A percentile compares a stretch with the other conserved stretches of the same genome.
These are phyloP conservation scores for Rhodotorula sp. DNA, from an alignment of 1,284 basidiomycete species.

Conservation along the genomic window DNA sequence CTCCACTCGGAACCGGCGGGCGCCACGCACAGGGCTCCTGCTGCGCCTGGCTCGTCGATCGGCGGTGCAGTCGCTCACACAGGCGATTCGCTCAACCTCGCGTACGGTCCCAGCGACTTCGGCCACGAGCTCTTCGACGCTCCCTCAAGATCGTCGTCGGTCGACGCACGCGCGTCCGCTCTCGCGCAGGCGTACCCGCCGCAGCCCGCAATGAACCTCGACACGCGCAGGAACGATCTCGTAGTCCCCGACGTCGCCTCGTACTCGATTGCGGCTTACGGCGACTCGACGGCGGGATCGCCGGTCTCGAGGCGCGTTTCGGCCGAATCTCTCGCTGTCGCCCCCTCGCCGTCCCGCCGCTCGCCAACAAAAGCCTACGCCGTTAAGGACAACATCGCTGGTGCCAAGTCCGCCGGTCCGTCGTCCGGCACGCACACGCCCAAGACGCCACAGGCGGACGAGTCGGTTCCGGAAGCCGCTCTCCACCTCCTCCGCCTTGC, in stretches of 20 bases:
- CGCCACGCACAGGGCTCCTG: neutral
- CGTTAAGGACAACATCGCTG: neutral
- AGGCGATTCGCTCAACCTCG: neutral
- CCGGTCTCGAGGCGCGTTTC: neutral
- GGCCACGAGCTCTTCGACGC: neutral
- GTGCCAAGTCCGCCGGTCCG: neutral
- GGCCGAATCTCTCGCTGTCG: neutral
- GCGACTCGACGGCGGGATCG: neutral
- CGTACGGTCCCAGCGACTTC: neutral
- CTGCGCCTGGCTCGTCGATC: neutral
- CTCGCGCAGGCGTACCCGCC: neutral
- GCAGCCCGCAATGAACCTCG: neutral
- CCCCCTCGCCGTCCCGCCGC: neutral
- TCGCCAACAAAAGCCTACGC: neutral
- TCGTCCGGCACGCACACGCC: conserved; percentile 4
- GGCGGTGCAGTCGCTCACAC: neutral
- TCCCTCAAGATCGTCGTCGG: neutral
- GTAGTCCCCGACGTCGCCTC: conserved; percentile 8
- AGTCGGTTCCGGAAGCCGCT: conserved; percentile 39
- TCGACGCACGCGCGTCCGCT: neutral
- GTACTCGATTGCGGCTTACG: conserved; percentile 18
- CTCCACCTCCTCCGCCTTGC: conserved; percentile 41
- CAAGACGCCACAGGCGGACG: conserved; percentile 23
- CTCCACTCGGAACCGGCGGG: neutral
- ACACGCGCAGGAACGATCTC: neutral